These are phyloP conservation scores for Reutealis trisperma DNA, from an alignment of 345 rosid genomes.

Conservation along the genomic window DNA sequence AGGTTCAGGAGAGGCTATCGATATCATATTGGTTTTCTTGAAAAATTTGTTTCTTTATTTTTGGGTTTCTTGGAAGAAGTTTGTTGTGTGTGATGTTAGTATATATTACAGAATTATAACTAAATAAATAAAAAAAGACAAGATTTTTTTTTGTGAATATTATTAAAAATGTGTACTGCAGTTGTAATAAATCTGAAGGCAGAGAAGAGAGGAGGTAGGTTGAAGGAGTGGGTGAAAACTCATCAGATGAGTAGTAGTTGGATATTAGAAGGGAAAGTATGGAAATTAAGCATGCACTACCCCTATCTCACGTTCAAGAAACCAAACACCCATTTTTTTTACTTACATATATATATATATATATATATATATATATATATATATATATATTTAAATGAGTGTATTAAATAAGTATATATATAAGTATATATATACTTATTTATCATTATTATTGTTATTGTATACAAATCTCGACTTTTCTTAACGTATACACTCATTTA, in stretches of 20 bases:
- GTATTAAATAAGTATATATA: no score
- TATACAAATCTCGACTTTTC: no score
- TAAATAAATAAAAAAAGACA: no score
- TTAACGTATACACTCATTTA: no score
- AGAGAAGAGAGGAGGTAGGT: slow-evolving; percentile 11
- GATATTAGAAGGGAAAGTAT: not conserved
- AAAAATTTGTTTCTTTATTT: not conserved
- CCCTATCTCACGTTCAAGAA: slow-evolving; percentile 3
- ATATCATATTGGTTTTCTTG: slow-evolving; percentile 21
- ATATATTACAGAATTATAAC: no score
- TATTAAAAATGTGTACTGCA: not conserved
- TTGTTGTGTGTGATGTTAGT: no score
- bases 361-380: no score
- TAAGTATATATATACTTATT: no score
- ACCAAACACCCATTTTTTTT: not conserved
- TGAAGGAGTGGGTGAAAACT: slow-evolving; percentile 8
- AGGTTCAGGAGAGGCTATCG: slow-evolving; percentile 24
- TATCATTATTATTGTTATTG: no score
- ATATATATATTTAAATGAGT: no score
- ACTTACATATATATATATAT: no score
- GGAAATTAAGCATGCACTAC: not conserved
- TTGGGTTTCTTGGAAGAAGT: not conserved
- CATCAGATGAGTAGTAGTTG: not conserved
- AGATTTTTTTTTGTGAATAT: no score
- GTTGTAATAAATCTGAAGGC: not conserved